phyloP scores from a whole-genome alignment of 306 rosid species.

The Mimosa pudica region DNA sequence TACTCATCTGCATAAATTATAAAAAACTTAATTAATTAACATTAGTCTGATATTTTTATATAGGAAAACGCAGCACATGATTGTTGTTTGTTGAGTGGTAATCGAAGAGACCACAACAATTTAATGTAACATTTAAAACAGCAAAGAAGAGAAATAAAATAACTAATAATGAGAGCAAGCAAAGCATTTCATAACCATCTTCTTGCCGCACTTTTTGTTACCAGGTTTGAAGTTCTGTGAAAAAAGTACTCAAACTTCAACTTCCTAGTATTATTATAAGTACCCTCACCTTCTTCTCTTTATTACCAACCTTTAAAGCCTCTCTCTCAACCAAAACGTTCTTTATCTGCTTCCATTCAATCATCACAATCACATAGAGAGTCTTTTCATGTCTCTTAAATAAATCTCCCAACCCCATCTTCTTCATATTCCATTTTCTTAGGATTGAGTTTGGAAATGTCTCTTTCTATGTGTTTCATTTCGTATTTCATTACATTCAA shows the following conservation, averaged over 20 bases:
- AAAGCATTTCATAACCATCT: constrained; percentile 15
- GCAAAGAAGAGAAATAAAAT: not conserved
- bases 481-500: constrained; percentile 28
- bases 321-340: constrained; percentile 29
- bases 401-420: constrained; percentile 22
- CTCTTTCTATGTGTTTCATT: constrained; percentile 14
- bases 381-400: constrained; percentile 46
- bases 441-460: constrained; percentile 23
- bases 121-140: not conserved
- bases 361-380: not conserved
- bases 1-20: too few relatives aligned
- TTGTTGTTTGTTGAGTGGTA: not conserved
- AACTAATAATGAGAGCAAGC: not conserved
- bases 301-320: constrained; percentile 35
- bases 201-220: constrained; percentile 40
- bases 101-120: not conserved
- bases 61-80: not conserved
- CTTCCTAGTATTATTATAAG: constrained; percentile 1
- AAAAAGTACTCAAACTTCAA: not conserved
- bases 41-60: too few relatives aligned
- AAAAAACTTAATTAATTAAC: not conserved
- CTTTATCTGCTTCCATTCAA: constrained; percentile 41
- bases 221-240: not conserved
- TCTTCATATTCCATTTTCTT: constrained; percentile 25
- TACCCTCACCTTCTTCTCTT: constrained; percentile 28